Percentiles rank a stretch among this genome's conserved stretches.
Evolutionary conservation across 202 grass and related monocot species (phyloP).

Genomic region (Bolboschoenoplectus hybrid): DNA sequence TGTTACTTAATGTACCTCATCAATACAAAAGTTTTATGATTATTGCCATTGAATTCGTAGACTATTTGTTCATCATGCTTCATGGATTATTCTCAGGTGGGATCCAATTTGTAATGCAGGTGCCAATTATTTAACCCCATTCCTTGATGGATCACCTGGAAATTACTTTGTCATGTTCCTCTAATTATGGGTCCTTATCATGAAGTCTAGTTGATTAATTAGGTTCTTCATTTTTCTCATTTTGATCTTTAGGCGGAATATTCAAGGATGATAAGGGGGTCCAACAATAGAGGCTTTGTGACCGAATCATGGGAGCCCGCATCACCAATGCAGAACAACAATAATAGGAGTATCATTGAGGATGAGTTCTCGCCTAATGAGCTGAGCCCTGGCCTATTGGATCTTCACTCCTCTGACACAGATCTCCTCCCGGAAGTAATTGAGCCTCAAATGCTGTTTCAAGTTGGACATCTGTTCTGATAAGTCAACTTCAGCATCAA

Average conservation of each 20-base stretch:
- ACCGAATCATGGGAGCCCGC: constrained; percentile 32
- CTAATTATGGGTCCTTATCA: not conserved
- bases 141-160: not conserved
- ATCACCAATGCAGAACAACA: constrained; percentile 37
- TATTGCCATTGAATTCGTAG: not conserved
- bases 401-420: constrained; percentile 56
- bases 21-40: not conserved
- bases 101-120: not conserved
- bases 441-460: not conserved
- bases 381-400: constrained; percentile 52
- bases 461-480: not conserved
- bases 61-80: not conserved
- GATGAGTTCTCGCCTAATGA: constrained; percentile 38
- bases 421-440: constrained; percentile 53
- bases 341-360: constrained; percentile 27
- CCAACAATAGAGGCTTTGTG: constrained; percentile 28
- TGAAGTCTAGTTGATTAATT: not conserved
- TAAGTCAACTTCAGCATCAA: not conserved
- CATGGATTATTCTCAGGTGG: not conserved
- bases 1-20: constrained; percentile 14
- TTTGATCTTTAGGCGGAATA: constrained; percentile 40
- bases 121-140: not conserved
- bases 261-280: constrained; percentile 45
- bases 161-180: not conserved
- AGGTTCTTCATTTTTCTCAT: not conserved